These are phyloP conservation scores for Naganishia sp. DNA, from an alignment of 1,284 basidiomycete species.

Conservation along the genomic window DNA sequence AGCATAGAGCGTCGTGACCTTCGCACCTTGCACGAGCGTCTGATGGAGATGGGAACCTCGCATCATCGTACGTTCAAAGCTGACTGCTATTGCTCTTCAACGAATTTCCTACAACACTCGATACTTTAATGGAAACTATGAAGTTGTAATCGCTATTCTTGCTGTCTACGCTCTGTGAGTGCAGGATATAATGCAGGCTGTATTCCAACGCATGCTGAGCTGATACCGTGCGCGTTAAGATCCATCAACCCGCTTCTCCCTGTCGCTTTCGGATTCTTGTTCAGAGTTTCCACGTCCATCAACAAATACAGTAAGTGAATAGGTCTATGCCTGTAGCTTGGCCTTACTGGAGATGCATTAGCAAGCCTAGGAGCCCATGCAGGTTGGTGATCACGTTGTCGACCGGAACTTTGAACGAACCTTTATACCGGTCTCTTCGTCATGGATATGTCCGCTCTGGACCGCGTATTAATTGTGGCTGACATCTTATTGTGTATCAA, in stretches of 20 bases:
- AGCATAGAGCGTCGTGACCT: no score
- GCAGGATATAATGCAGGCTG: no score
- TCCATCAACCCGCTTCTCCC: conserved; percentile 80
- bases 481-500: not conserved
- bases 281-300: conserved; percentile 87
- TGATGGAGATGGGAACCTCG: no score
- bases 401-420: conserved; percentile 57
- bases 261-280: conserved; percentile 81
- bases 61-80: no score
- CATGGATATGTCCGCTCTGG: conserved; percentile 40
- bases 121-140: conserved; percentile 91
- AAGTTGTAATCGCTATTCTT: conserved; percentile 74
- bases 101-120: conserved; percentile 93
- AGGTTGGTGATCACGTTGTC: conserved; percentile 56
- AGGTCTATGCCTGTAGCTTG: not conserved
- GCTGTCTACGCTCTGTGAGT: conserved; percentile 87
- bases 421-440: conserved; percentile 65
- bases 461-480: not conserved
- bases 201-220: not conserved
- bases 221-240: conserved; percentile 40
- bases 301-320: conserved; percentile 78
- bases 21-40: no score
- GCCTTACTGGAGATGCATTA: not conserved
- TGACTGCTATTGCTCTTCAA: conserved; percentile 52
- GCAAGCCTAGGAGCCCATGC: conserved; percentile 48